These are phyloP conservation scores for Seminavis robusta DNA, from an alignment of 108 stramenopile species.

Conservation along the genomic window DNA sequence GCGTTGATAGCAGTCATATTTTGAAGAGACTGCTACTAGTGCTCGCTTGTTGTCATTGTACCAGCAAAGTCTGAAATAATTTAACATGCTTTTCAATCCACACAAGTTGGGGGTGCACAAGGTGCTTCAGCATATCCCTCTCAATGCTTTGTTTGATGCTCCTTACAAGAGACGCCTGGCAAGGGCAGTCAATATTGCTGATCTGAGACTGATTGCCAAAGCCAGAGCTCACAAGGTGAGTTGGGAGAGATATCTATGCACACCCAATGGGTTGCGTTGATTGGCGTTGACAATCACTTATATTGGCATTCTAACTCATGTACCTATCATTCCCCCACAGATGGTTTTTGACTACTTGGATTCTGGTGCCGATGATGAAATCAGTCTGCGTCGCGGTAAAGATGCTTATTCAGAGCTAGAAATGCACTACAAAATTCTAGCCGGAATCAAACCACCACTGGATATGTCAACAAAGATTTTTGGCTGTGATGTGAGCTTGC, in stretches of 20 bases:
- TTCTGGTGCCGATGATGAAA: slow-evolving; percentile 90
- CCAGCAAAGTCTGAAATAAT: not conserved
- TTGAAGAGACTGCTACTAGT: no score
- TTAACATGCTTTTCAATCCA: slow-evolving; percentile 59
- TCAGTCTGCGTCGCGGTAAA: slow-evolving; percentile 82
- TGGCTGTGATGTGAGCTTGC: slow-evolving; percentile 76
- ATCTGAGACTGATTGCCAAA: slow-evolving; percentile 83
- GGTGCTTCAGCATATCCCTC: slow-evolving; percentile 81
- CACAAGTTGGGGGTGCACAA: slow-evolving; percentile 91
- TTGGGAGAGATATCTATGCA: not conserved
- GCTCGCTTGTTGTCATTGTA: no score
- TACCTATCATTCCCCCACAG: slow-evolving; percentile 23
- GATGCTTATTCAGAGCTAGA: slow-evolving; percentile 88
- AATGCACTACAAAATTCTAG: slow-evolving; percentile 89
- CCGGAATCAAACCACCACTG: slow-evolving; percentile 88
- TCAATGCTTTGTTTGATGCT: slow-evolving; percentile 85
- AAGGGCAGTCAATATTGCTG: slow-evolving; percentile 89
- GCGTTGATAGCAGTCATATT: no score
- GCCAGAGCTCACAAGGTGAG: slow-evolving; percentile 87
- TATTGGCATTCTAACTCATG: not conserved
- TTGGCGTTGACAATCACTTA: no score
- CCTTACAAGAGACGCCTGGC: slow-evolving; percentile 70
- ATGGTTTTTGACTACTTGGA: slow-evolving; percentile 94
- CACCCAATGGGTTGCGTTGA: no score
- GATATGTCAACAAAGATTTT: slow-evolving; percentile 84